Evolutionary conservation across 2,329 filamentous ascomycete species (phyloP).

Genomic region (Akanthomyces lecanii): DNA sequence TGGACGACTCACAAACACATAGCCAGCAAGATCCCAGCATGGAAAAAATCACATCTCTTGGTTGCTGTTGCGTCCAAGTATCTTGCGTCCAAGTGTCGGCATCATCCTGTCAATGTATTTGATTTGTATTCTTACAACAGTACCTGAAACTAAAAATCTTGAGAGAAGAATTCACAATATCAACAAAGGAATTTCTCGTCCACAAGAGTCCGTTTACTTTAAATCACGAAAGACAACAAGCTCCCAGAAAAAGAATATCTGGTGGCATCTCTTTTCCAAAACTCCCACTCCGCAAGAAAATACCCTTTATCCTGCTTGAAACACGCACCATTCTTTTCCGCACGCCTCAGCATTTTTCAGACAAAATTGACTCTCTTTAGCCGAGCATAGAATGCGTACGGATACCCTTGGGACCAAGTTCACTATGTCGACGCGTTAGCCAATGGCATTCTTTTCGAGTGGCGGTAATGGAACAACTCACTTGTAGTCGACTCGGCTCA

Average conservation of each 20-base stretch:
- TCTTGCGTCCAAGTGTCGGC: neutral
- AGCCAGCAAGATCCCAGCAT: too few species aligned
- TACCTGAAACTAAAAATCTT: neutral
- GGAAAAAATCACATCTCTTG: too few species aligned
- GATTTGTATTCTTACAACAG: neutral
- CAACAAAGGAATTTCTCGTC: neutral
- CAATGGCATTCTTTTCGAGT: neutral
- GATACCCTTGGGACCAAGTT: constrained; percentile 51
- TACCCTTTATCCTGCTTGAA: neutral
- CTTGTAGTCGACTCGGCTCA: constrained; percentile 59
- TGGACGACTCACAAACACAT: too few species aligned
- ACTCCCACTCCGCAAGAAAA: constrained; percentile 9
- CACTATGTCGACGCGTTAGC: constrained; percentile 34
- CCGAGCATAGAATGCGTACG: constrained; percentile 51
- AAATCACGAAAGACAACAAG: neutral
- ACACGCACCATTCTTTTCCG: neutral
- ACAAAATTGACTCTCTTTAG: constrained; percentile 25
- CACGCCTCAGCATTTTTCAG: too few species aligned
- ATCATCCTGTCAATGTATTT: neutral
- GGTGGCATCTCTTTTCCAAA: neutral
- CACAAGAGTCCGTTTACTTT: neutral
- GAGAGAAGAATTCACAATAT: neutral
- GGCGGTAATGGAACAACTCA: constrained; percentile 31
- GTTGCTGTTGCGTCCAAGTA: too few species aligned
- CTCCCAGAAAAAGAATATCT: neutral